Percentiles rank a stretch among this genome's conserved stretches.
These are phyloP conservation scores for Elsinoe batatas DNA, from an alignment of 2,329 filamentous ascomycete species.

Conservation along the genomic window DNA sequence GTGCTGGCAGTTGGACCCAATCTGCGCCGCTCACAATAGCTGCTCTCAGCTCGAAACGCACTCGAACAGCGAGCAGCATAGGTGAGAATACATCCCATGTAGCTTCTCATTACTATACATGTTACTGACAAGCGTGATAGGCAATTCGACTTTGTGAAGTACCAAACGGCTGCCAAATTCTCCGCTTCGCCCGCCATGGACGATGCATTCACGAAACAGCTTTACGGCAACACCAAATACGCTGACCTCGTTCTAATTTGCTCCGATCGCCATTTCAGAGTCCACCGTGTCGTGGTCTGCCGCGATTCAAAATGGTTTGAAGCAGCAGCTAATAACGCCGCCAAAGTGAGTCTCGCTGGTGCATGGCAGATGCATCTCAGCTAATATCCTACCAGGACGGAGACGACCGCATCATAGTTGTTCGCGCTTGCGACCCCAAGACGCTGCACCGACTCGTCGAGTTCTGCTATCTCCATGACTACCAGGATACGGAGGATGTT, in stretches of 20 bases:
- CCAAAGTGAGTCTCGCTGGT: not conserved
- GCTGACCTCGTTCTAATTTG: constrained; percentile 5
- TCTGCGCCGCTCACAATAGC: no score
- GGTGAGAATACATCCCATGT: no score
- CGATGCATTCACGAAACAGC: not conserved
- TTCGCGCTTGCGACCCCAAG: not conserved
- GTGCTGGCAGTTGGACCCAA: no score
- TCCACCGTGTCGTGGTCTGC: not conserved
- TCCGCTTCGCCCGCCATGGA: not conserved
- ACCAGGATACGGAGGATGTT: not conserved
- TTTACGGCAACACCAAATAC: constrained; percentile 1
- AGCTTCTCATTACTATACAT: no score
- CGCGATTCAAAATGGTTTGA: not conserved
- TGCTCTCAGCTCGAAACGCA: no score
- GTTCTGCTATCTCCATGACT: constrained; percentile 11
- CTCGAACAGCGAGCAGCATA: no score
- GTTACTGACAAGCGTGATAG: no score
- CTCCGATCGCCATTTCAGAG: not conserved
- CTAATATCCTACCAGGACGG: constrained; percentile 1
- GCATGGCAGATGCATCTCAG: not conserved
- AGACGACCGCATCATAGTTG: not conserved
- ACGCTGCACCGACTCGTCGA: constrained; percentile 11
- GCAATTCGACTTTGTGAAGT: not conserved
- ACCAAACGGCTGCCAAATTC: not conserved
- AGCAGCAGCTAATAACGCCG: not conserved